Evolutionary conservation across 164 flowering plant species (phyloP), one percentile per base, ranked within the genome.

Genomic region (Nymphaea thermarum): DNA sequence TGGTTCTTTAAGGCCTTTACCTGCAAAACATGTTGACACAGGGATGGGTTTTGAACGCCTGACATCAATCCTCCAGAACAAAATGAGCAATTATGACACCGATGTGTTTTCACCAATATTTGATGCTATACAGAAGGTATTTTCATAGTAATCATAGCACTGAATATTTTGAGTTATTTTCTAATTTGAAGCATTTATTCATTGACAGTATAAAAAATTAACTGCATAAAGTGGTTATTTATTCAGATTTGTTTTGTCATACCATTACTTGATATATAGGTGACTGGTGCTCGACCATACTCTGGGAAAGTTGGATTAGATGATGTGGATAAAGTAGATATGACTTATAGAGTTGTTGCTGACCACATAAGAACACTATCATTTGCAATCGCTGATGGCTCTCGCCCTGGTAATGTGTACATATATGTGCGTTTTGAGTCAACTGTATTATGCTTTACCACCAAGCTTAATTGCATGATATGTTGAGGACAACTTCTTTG

Each of bases 321-420:
- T 73, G 99, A 95, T 76, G 82, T 74, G 6, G 97, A 90, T 80
- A 88, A 81, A 42, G 80, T 90, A 78, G 98, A 95, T 75, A 92
- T 92, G 99, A 98, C 99, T 42, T 95, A 95, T 65, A 84, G 99
- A 79, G 99, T 95, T 78, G 95, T 95, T 51, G 98, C 97, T 69
- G 97, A 95, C 70, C 98, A 95, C 71, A 92, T 95, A 66, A 85
- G 99, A 80, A 95, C 99, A 71, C 84, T 95, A 68, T 92, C 97
- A n/a, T 87, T 95, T 87, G 99, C 98, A 61, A 95, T 95, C 78
- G 97, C 97, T 74, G 99, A 95, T 86, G 98, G 98, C 2, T 89
- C 99, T 71, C 78, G 96, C 70, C 99, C 99, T 80, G 99, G 99
- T 94, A 72, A 53, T 64, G 11, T 76, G 36, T 25, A 25, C 36